Base-by-base conservation (phyloP, 75 land plant species). In the Picea glauca region DNA sequence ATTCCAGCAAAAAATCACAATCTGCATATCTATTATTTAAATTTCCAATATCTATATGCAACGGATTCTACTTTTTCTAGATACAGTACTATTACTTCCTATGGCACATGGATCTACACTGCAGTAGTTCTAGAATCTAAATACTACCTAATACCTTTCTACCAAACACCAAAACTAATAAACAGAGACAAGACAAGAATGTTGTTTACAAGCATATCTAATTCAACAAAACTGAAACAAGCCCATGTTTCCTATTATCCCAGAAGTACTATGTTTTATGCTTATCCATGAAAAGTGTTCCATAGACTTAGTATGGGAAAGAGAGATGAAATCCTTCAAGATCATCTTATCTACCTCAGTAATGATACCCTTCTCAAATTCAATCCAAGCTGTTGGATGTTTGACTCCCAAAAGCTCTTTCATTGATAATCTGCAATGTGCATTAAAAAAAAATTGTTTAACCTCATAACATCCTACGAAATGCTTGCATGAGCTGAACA, bases 351-450 rank as follows among this genome's bases (percentile, higher is more conserved):
- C 57, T 83, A 95, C 96, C 98, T 97, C 99, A 78, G 81, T 74
- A 62, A 94, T 88, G 72, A 89, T 63, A 13, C 99, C 99, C 72
- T 85, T 86, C 76, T 97, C 99, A 86, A 97, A 97, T 76, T 97
- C 98, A 62, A 91, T 79, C 99, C 99, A 97, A 8, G 92, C 93
- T 75, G 96, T 91, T 18, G 99, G 99, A 75, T 97, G 96, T 80
- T 97, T 97, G 57, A 75, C 75, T 75, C 85, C 91, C 70, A 97
- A 38, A 40, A 97, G 86, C 83, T 97, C 96, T 80, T 91, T 87
- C 86, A 97, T 72, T 60, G 98, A 62, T 85, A 94, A 80, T 76
- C 98, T 96, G 90, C 79, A 66, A 65, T 78, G 43, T 40, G 43
- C 43, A 40, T 40, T 40, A 40, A 40, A 13, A 57, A 62, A 83